Evolutionary conservation across 768 basidiomycete genomes (phyloP), one percentile per base, ranked within the genome.

Genomic region (Chalciporus piperatus): DNA sequence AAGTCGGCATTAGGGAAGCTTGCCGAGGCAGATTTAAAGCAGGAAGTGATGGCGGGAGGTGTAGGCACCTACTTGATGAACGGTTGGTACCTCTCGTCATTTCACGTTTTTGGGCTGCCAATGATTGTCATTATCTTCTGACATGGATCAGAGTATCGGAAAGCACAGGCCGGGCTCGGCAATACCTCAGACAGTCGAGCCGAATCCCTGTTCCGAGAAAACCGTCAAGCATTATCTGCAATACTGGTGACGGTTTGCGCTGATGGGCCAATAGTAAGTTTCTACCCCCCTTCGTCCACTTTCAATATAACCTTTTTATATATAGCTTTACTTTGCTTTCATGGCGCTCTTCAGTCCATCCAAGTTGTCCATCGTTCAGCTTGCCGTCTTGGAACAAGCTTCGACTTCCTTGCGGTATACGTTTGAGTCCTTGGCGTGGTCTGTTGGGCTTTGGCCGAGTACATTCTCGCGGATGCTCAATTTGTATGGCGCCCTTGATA

Each of bases 321-420:
- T 32, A 7, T 16, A 65, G 65, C 47, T 70, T n/a, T 71, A 67
- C 47, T 63, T 65, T 33, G 67, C 64, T n/a, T 49, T 62, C 17
- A 48, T 59, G 28, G 64, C 67, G 11, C 47, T 71, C 27, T 39
- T 62, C 13, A 32, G 19, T 25, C 70, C 70, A 11, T 57, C 60
- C 4, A 59, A 50, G 12, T 33, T 69, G 14, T 66, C 70, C 16
- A 51, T 71, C 35, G 50, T 62, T 16, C 64, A 69, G 40, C 59
- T 71, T 7, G 70, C 70, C 17, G 49, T 69, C 16, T 56, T 71
- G 0, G 56, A 64, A 39, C 62, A 69, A 47, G 59, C 62, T 2
- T 56, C 68, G 1, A 10, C 48, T 9, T 61, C 57, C 9, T 48
- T 71, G 37, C 58, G 60, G 6, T 45, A 41, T 35, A 62, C 70